Evolutionary conservation across 1,284 basidiomycete genomes (phyloP), one percentile per base, ranked within the genome.

Genomic region (Agaricales sp.): DNA sequence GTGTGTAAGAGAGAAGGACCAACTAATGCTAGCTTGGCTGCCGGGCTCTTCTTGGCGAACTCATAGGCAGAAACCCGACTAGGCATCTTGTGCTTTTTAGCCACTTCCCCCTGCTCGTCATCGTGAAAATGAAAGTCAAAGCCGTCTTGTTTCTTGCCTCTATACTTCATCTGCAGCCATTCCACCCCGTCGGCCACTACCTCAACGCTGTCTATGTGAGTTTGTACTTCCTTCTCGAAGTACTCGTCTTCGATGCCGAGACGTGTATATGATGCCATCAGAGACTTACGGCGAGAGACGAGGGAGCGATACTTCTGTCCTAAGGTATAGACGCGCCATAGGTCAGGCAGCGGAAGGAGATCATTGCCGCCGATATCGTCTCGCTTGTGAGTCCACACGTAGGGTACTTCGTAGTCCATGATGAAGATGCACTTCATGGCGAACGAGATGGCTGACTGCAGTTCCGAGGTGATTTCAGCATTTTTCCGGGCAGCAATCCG

Each of bases 341-440:
- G 65, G 58, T 97, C 92, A 48, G 80, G 72, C 51, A 86, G 71
- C 53, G 68, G 78, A 50, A 98, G 74, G 30, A 95, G 78, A 54
- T 89, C 82, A 20, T 77, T 63, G 24, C 77, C 77, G 41, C 82
- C 82, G 58, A 95, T 83, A 60, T 90, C 86, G 63, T 99, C 96
- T 46, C 90, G 80, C 59, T 92, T 90, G 70, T 98, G 92, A 22
- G 84, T 82, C 83, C 87, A 97, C 54, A 99, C 83, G 64, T 93
- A 96, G 0, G 96, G 92, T 4, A 96, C 92, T 62, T 99, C 96
- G 55, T 89, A 80, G 54, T 90, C 80, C 48, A 93, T 82, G 48
- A 92, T 71, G 64, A 98, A 93, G 54, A 99, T 75, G 63, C 84
- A 90, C 41, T 82, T 78, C 35, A 99, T 74, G 48, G 88, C 83